Conservation (phyloP, 202 grass and related monocot genomes). For the Carex arenaria region DNA sequence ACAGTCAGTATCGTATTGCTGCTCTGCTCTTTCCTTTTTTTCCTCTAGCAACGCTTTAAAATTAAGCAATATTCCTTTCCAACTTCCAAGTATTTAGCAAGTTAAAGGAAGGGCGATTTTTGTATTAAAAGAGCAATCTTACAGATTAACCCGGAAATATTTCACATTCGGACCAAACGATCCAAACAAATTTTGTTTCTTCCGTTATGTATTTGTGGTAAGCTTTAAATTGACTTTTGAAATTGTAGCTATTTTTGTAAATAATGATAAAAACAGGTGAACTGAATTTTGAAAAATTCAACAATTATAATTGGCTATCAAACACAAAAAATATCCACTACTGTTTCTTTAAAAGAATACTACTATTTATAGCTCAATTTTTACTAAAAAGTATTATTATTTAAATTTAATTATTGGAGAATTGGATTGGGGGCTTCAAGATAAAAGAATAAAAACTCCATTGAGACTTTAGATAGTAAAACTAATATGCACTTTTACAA, state of each 20-base stretch:
- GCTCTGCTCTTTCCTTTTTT: background rate
- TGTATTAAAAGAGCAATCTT: background rate
- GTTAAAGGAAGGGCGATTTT: background rate
- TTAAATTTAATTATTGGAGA: background rate
- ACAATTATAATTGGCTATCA: background rate
- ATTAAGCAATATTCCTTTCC: background rate
- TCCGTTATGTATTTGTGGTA: background rate
- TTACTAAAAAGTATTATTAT: background rate
- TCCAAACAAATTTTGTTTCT: background rate
- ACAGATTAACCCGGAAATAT: background rate
- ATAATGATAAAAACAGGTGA: background rate
- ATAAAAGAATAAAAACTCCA: background rate
- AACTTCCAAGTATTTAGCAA: background rate
- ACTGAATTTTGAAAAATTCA: background rate
- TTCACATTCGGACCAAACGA: background rate
- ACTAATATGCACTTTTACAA: background rate
- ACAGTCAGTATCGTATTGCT: background rate
- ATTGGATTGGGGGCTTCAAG: background rate
- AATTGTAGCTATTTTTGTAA: background rate
- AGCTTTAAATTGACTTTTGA: background rate
- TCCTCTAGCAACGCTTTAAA: background rate
- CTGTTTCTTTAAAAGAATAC: background rate
- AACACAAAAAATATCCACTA: background rate
- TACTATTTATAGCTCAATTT: background rate
- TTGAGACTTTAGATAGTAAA: background rate